Evolutionary conservation across 306 rosid genomes (phyloP).

Genomic region (Trichosanthes cucumerina): DNA sequence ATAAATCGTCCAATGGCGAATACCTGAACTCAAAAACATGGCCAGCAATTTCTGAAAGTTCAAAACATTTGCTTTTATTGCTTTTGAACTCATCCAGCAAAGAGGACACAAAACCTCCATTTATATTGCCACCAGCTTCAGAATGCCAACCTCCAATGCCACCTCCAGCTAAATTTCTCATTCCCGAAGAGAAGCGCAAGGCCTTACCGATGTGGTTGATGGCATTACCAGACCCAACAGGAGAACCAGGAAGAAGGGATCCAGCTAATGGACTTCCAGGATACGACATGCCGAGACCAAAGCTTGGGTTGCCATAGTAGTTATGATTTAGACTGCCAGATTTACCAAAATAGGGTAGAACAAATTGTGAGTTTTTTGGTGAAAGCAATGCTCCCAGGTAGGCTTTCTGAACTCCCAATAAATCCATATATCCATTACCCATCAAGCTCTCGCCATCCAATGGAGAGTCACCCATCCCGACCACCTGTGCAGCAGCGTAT

Average conservation of each 20-base stretch:
- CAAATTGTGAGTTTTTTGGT: conserved; percentile 67
- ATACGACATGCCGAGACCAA: conserved; percentile 66
- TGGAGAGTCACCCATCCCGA: conserved; percentile 52
- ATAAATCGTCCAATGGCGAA: not conserved
- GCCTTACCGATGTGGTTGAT: conserved; percentile 59
- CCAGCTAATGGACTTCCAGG: conserved; percentile 71
- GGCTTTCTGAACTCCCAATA: conserved; percentile 74
- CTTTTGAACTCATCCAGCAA: conserved; percentile 83
- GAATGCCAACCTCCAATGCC: conserved; percentile 72
- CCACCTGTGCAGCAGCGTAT: conserved; percentile 63
- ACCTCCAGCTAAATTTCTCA: conserved; percentile 66
- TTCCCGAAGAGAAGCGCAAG: conserved; percentile 71
- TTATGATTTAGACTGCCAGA: conserved; percentile 53
- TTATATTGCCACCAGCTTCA: conserved; percentile 57
- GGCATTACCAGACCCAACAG: conserved; percentile 83
- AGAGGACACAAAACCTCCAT: conserved; percentile 66
- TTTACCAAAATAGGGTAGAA: conserved; percentile 49
- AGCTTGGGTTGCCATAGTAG: conserved; percentile 67
- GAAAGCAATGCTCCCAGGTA: conserved; percentile 57
- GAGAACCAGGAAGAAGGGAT: conserved; percentile 52
- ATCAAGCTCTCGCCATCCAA: conserved; percentile 49
- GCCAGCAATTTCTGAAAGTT: conserved; percentile 69
- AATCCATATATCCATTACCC: conserved; percentile 52
- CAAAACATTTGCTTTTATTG: conserved; percentile 77
- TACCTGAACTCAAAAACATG: conserved; percentile 82